Percentiles rank a stretch among this genome's conserved stretches.
Evolutionary conservation across 345 rosid genomes (phyloP).

Genomic region (Litchi chinensis): DNA sequence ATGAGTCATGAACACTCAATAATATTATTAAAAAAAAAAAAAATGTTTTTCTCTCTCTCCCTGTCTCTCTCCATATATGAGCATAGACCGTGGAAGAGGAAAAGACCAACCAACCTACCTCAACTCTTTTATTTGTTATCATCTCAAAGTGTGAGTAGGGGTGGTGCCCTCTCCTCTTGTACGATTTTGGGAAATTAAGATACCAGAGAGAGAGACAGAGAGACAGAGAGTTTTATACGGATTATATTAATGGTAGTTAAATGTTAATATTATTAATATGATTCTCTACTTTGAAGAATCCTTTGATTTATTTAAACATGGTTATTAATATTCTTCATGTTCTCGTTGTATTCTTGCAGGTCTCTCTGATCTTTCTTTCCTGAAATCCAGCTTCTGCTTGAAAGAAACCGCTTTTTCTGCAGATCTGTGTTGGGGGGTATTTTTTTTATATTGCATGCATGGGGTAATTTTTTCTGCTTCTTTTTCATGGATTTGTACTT

Average conservation of each 20-base stretch:
- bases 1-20: neutral
- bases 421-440: conserved; percentile 44
- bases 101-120: neutral
- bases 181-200: conserved; percentile 12
- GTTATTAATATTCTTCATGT: neutral
- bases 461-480: conserved; percentile 62
- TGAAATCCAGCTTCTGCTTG: conserved; percentile 16
- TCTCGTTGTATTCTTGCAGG: neutral
- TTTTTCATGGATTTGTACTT: conserved; percentile 19
- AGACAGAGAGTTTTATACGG: neutral
- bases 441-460: conserved; percentile 44
- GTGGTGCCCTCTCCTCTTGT: neutral
- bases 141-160: neutral
- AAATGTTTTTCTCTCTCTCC: no score
- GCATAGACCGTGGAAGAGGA: no score
- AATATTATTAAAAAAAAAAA: no score
- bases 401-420: neutral
- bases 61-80: no score
- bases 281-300: neutral
- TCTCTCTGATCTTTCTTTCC: conserved; percentile 26
- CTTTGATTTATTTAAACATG: neutral
- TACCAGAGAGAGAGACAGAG: neutral
- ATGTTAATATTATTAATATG: neutral
- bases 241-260: neutral
- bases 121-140: neutral